Conservation (phyloP, 225 moss, liverwort and hornwort species). For the Polytrichum commune region DNA sequence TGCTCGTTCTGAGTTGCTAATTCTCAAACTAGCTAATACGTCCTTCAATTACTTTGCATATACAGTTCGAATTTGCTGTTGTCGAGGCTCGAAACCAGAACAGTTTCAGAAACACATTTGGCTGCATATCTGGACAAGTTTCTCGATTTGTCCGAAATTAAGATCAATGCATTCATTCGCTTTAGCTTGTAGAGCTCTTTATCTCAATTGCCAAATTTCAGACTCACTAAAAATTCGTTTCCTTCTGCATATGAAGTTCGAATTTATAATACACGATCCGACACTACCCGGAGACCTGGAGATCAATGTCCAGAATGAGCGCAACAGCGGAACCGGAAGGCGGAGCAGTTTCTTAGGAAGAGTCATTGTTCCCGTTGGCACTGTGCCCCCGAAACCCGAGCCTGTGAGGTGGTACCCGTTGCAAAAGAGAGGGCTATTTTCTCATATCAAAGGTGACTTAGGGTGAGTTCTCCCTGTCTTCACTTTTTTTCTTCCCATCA, state of each 20-base stretch:
- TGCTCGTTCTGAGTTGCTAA: too few species aligned
- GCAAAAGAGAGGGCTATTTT: constrained; percentile 81
- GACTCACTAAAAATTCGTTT: too few species aligned
- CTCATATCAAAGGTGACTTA: constrained; percentile 93
- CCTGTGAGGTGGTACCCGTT: constrained; percentile 70
- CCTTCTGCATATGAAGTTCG: constrained; percentile 50
- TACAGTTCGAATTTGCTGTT: too few species aligned
- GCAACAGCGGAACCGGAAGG: constrained; percentile 62
- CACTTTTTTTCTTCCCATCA: neutral
- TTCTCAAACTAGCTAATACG: too few species aligned
- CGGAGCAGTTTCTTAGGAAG: constrained; percentile 77
- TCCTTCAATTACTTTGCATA: too few species aligned
- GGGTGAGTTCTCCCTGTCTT: constrained; percentile 44
- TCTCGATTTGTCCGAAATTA: too few species aligned
- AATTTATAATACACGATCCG: constrained; percentile 53
- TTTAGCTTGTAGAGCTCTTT: too few species aligned
- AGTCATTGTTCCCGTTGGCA: constrained; percentile 50
- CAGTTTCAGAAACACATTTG: too few species aligned
- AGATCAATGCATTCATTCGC: too few species aligned
- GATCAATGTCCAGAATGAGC: constrained; percentile 79
- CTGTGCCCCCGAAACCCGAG: constrained; percentile 32
- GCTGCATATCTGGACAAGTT: too few species aligned
- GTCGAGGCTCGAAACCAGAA: too few species aligned
- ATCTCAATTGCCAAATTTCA: too few species aligned
- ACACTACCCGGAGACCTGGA: constrained; percentile 55